Evolutionary conservation across 1,139 yeast genomes (phyloP).

Genomic region (Sugiyamaella novakii): DNA sequence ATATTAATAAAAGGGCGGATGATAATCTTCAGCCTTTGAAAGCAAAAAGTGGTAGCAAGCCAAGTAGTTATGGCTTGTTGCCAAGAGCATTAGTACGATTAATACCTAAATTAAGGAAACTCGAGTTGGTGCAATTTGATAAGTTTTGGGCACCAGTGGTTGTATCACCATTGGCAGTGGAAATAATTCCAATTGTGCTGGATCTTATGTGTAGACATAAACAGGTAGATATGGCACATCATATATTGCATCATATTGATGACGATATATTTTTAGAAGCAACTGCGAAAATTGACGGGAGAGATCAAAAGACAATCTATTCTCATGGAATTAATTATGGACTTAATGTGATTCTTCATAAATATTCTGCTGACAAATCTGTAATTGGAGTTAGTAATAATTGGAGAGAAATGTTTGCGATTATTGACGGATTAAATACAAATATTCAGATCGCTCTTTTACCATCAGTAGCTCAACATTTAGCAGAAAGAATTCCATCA

Average conservation of each 20-base stretch:
- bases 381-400: conserved; percentile 18
- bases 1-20: background rate
- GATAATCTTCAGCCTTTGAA: background rate
- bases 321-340: conserved; percentile 25
- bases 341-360: conserved; percentile 26
- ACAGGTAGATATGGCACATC: conserved; percentile 19
- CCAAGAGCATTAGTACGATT: conserved; percentile 9
- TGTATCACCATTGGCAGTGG: conserved; percentile 23
- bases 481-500: conserved; percentile 28
- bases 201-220: conserved; percentile 17
- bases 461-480: conserved; percentile 26
- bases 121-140: conserved; percentile 21
- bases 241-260: conserved; percentile 22
- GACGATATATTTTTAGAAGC: conserved; percentile 12
- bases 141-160: conserved; percentile 26
- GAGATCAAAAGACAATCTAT: conserved; percentile 9
- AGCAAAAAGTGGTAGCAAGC: background rate
- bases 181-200: conserved; percentile 27
- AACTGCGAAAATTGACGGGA: background rate
- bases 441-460: conserved; percentile 23
- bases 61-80: conserved; percentile 3
- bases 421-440: conserved; percentile 24
- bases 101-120: conserved; percentile 5
- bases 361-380: conserved; percentile 13
- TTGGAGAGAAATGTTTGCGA: conserved; percentile 27